Evolutionary conservation across 345 rosid species (phyloP).

Genomic region (Cardamine resedifolia): DNA sequence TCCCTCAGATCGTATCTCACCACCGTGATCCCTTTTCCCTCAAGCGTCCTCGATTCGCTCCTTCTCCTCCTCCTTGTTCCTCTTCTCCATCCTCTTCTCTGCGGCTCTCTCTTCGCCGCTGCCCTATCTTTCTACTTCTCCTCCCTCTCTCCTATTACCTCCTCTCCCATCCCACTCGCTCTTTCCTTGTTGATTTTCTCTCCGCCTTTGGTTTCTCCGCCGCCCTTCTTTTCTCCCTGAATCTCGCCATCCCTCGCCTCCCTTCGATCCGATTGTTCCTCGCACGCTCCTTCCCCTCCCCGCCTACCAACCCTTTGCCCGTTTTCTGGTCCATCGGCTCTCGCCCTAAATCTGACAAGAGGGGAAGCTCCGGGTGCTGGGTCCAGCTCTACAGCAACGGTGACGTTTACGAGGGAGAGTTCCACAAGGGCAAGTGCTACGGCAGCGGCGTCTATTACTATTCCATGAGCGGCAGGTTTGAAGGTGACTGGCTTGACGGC

Average conservation of each 20-base stretch:
- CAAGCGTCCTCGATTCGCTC: conserved; percentile 46
- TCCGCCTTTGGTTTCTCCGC: conserved; percentile 86
- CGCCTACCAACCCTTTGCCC: conserved; percentile 55
- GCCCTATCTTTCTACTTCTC: conserved; percentile 56
- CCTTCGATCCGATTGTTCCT: conserved; percentile 78
- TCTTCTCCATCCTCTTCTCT: conserved; percentile 47
- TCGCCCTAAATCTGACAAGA: conserved; percentile 59
- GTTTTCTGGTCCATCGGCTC: conserved; percentile 96
- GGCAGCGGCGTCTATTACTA: conserved; percentile 90
- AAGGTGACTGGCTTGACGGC: conserved; percentile 95
- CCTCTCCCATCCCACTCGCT: conserved; percentile 79
- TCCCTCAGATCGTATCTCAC: conserved; percentile 42
- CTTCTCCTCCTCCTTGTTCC: conserved; percentile 32
- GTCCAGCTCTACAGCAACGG: conserved; percentile 86
- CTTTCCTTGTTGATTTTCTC: conserved; percentile 76
- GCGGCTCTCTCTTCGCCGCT: conserved; percentile 31
- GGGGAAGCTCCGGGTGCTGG: conserved; percentile 78
- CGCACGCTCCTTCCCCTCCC: conserved; percentile 65
- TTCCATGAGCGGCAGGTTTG: conserved; percentile 87
- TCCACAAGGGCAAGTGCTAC: conserved; percentile 80
- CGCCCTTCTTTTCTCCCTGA: conserved; percentile 69
- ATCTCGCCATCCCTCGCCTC: conserved; percentile 75
- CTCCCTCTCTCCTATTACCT: conserved; percentile 77
- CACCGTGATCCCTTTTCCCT: conserved; percentile 51
- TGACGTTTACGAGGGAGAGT: conserved; percentile 91